Conservation (phyloP, 2,329 filamentous ascomycete species). For the Didymella pomorum region DNA sequence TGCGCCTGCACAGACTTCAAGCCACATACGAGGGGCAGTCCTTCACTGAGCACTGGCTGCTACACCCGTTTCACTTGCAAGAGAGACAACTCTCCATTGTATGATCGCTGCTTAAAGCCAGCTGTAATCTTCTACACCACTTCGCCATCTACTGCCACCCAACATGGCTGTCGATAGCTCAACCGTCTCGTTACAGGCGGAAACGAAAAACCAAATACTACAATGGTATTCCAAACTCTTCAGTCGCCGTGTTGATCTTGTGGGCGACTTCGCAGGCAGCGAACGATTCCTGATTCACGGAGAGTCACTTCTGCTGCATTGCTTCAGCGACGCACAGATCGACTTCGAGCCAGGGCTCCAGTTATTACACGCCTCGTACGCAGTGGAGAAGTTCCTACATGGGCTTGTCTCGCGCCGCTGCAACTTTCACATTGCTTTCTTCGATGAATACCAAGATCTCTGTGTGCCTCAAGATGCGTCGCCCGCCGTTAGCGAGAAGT, state of each 20-base stretch:
- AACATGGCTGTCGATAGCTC: conserved; percentile 34
- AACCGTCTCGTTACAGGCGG: conserved; percentile 23
- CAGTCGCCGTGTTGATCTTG: conserved; percentile 58
- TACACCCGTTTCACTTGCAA: conserved; percentile 13
- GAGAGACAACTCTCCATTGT: conserved; percentile 13
- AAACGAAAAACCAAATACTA: conserved; percentile 35
- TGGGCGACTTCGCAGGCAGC: conserved; percentile 78
- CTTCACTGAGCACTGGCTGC: conserved; percentile 21
- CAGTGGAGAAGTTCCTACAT: conserved; percentile 71
- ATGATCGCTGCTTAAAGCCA: conserved; percentile 19
- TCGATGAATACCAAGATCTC: conserved; percentile 63
- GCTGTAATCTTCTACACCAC: conserved; percentile 10
- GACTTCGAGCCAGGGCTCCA: conserved; percentile 74
- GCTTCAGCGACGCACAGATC: conserved; percentile 67
- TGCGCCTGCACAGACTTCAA: conserved; percentile 29
- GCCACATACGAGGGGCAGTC: conserved; percentile 14
- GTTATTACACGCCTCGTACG: conserved; percentile 73
- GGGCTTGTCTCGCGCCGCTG: conserved; percentile 70
- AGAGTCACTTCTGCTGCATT: conserved; percentile 73
- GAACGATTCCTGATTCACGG: conserved; percentile 78
- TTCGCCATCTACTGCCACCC: conserved; percentile 10
- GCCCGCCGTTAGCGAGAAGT: conserved; percentile 57
- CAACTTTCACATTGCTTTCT: conserved; percentile 76
- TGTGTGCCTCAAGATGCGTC: conserved; percentile 61
- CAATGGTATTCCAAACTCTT: conserved; percentile 48